Evolutionary conservation across 1,284 basidiomycete species (phyloP), one percentile per base, ranked within the genome.

Genomic region (Fomes fomentarius): DNA sequence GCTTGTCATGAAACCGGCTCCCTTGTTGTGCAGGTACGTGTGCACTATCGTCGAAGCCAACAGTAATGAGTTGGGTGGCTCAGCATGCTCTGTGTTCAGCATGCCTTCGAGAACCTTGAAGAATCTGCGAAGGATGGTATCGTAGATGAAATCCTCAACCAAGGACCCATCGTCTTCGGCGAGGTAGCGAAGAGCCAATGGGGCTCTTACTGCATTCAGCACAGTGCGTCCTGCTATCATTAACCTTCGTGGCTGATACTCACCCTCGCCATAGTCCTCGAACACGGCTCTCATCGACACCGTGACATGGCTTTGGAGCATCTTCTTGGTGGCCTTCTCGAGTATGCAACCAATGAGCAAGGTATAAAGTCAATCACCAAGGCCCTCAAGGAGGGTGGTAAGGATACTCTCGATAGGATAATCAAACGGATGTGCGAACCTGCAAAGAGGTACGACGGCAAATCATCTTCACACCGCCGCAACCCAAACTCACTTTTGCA

Each of bases 1-100:
- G 90, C 90, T n/a, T 92, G 91, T 65, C 90, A 93, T 64, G 91
- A 93, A 71, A 93, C 91, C 1, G 90, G 90, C 1, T 92, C 89
- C 17, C 78, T 92, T 24, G 89, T 91, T 41, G 89, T 91, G 46
- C 88, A 91, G 80, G 89, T 89, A 56, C 43, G 12, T n/a, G n/a
- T n/a, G n/a, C n/a, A n/a, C n/a, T n/a, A n/a, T n/a, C n/a, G n/a
- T n/a, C n/a, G n/a, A n/a, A n/a, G n/a, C n/a, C n/a, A n/a, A n/a
- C n/a, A n/a, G n/a, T n/a, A n/a, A n/a, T n/a, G n/a, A n/a, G n/a
- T n/a, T n/a, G n/a, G n/a, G n/a, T n/a, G n/a, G n/a, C n/a, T n/a
- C n/a, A n/a, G n/a, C n/a, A 31, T 50, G 46, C 49, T 4, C 28
- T 31, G n/a, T 30, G 7, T 30, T 12, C 65, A 92, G 85, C 90